Conservation (phyloP, 768 basidiomycete species). For the Pleurotus sapidus region DNA sequence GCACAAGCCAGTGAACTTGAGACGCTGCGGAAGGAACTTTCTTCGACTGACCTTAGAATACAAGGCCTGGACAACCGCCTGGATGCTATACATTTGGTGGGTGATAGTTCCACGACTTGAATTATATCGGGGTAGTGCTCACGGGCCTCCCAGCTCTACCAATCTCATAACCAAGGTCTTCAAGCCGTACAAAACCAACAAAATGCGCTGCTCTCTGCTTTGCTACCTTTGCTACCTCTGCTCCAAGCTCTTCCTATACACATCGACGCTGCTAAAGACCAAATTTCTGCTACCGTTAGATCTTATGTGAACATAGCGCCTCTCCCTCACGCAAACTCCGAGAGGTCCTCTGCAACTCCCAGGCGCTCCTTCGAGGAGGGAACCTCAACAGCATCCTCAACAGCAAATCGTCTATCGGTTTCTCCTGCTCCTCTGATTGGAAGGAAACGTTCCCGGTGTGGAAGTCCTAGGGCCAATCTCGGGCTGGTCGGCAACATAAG, state of each 20-base stretch:
- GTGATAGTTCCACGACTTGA: not conserved
- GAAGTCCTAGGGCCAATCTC: no score
- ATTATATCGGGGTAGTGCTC: not conserved
- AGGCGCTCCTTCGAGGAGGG: not conserved
- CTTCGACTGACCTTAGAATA: constrained; percentile 28
- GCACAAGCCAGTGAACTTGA: constrained; percentile 44
- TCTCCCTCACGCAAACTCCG: not conserved
- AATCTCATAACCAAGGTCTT: constrained; percentile 51
- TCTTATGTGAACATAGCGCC: not conserved
- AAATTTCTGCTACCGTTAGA: constrained; percentile 26
- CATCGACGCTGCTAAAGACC: constrained; percentile 40
- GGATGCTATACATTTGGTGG: constrained; percentile 53
- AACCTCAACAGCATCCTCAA: not conserved
- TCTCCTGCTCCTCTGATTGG: not conserved
- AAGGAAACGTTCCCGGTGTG: not conserved
- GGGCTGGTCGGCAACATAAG: not conserved
- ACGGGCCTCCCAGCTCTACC: constrained; percentile 33
- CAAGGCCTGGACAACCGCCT: constrained; percentile 51
- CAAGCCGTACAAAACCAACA: constrained; percentile 66
- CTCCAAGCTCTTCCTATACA: constrained; percentile 58
- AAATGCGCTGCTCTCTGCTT: constrained; percentile 45
- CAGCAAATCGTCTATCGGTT: not conserved
- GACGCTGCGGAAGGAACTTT: constrained; percentile 36
- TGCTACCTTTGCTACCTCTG: constrained; percentile 60
- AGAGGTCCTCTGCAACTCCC: not conserved